Evolutionary conservation across 257 asterid species (phyloP).

Genomic region (Nicotiana noctiflora): DNA sequence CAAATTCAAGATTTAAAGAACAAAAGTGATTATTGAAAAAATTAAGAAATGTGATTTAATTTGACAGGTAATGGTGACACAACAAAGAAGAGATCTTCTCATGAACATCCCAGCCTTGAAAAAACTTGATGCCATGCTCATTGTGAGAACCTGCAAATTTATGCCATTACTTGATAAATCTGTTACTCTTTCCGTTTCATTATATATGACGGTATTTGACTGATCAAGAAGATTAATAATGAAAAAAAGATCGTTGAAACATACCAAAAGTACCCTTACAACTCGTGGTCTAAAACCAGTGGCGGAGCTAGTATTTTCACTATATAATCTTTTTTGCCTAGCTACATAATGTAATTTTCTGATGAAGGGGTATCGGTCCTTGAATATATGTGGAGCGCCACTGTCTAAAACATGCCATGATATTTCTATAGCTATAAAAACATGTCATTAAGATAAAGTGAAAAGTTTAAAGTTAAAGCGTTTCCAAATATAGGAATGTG

Average conservation of each 20-base stretch:
- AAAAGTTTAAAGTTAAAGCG: neutral
- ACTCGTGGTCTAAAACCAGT: neutral
- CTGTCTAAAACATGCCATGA: neutral
- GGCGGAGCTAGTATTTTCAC: no score
- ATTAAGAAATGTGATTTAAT: neutral
- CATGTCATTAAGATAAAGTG: neutral
- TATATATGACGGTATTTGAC: no score
- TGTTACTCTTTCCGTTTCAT: no score
- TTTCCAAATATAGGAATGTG: no score
- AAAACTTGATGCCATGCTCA: slow-evolving; percentile 69
- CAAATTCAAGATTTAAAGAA: neutral
- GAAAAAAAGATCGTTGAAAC: neutral
- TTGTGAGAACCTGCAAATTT: slow-evolving; percentile 35
- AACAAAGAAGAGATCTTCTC: slow-evolving; percentile 60
- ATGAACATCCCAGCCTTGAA: slow-evolving; percentile 73
- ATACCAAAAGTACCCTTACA: neutral
- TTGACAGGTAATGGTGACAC: slow-evolving; percentile 70
- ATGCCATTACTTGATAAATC: neutral
- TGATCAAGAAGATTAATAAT: neutral
- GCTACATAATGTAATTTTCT: no score
- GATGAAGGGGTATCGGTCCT: no score
- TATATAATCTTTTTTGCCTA: no score
- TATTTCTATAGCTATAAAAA: neutral
- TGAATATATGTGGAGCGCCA: no score
- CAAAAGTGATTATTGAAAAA: neutral